Base-by-base conservation (phyloP, 768 basidiomycete genomes). In the Mycena chlorophos region DNA sequence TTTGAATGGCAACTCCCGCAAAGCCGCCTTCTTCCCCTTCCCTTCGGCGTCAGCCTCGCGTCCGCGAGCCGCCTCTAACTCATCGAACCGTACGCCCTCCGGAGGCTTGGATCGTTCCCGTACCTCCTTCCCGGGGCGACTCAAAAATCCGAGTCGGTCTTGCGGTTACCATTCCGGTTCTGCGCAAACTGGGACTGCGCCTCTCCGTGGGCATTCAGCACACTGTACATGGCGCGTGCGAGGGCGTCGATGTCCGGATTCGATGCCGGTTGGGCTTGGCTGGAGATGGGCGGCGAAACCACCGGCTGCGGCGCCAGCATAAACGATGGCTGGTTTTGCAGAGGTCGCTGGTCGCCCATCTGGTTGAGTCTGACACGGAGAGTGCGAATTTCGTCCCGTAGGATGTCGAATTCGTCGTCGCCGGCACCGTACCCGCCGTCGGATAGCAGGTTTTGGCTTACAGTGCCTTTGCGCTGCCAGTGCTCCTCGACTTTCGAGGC, bases 321-420 rank as follows among this genome's bases (percentile, higher is more conserved):
- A 42, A 16, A 42, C 14, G 40, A 12, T 14, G 40, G 40, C 5
- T 42, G 40, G 22, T 12, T 12, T 8, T 12, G 13, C 13, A 16
- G 8, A 42, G n/a, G 8, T 5, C 8, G 13, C 6, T 19, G 13
- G 40, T 42, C 8, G 8, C 13, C 20, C 8, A 42, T 8, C 40
- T 42, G 40, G 22, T 22, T 42, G 5, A 42, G 40, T 22, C 22
- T 42, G 8, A 42, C 40, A 20, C 20, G 40, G 8, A 42, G 13
- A 5, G 40, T 42, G 8, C 40, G 13, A 22, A 42, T 20, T 20
- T 42, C 40, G 20, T 42, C 40, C 20, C 40, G 13, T 8, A 42
- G n/a, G 14, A 42, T 8, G 22, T 56, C 55, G 29, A 56, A 50
- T n/a, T 56, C 55, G 28, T 56, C 55, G 6, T 54, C 53, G n/a